phyloP scores from a whole-genome alignment of 306 rosid species.

The Rosa chinensis region DNA sequence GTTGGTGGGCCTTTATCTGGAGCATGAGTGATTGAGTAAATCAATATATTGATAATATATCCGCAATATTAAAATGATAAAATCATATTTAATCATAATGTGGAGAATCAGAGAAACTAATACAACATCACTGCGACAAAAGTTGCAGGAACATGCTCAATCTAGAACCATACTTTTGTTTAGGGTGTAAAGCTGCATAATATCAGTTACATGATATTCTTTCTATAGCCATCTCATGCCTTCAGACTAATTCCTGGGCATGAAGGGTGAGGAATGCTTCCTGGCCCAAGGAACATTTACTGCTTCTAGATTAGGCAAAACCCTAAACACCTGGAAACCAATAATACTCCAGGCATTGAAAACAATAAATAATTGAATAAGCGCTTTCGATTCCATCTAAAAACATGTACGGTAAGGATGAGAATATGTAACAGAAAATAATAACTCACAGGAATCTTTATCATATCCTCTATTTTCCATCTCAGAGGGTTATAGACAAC shows the following conservation, averaged over 20 bases:
- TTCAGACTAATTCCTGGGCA: conserved; percentile 68
- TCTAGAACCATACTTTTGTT: not conserved
- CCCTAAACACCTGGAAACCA: too few relatives aligned
- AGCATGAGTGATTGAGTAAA: too few relatives aligned
- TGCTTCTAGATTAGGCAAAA: too few relatives aligned
- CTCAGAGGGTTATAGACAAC: conserved; percentile 74
- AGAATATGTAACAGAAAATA: not conserved
- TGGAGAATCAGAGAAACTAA: not conserved
- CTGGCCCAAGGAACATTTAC: conserved; percentile 62
- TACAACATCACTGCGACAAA: not conserved
- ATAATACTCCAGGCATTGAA: too few relatives aligned
- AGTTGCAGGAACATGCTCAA: not conserved
- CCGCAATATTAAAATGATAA: not conserved
- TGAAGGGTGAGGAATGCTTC: conserved; percentile 79
- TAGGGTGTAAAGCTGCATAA: not conserved
- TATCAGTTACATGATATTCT: conserved; percentile 61
- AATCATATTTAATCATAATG: not conserved
- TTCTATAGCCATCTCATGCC: conserved; percentile 69
- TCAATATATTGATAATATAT: not conserved
- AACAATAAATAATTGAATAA: too few relatives aligned
- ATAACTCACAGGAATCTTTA: conserved; percentile 79
- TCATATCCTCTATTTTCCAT: conserved; percentile 73
- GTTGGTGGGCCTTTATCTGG: not conserved
- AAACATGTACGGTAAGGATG: too few relatives aligned
- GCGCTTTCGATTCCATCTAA: too few relatives aligned